phyloP scores from a whole-genome alignment of 371 early-diverging fungal genomes.

The Choanephora cucurbitarum region DNA sequence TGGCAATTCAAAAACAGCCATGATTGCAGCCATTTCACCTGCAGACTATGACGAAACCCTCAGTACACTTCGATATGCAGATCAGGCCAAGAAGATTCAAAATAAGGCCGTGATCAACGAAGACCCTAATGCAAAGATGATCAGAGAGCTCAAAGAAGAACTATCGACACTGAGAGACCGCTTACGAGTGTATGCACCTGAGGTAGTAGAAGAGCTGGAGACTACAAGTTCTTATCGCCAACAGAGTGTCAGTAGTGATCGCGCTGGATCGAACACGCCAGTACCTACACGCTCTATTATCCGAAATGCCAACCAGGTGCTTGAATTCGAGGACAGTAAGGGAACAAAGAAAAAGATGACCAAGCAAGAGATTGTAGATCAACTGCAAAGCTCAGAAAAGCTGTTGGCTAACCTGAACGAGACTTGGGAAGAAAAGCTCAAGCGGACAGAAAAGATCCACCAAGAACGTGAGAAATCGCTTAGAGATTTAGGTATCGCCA shows the following conservation, averaged over 20 bases:
- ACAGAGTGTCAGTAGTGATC: not conserved
- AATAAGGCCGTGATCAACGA: conserved; percentile 94
- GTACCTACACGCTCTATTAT: conserved; percentile 24
- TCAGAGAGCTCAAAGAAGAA: conserved; percentile 89
- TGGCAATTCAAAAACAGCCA: conserved; percentile 93
- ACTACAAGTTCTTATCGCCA: conserved; percentile 14
- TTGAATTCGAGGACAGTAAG: conserved; percentile 31
- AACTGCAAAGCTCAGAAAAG: conserved; percentile 84
- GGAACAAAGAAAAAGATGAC: conserved; percentile 56
- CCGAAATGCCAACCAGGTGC: conserved; percentile 21
- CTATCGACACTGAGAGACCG: conserved; percentile 67
- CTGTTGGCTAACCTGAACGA: conserved; percentile 82
- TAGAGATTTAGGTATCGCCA: conserved; percentile 80
- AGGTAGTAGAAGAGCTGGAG: conserved; percentile 40
- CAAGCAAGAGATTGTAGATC: conserved; percentile 71
- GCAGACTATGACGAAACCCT: conserved; percentile 88
- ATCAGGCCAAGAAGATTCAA: conserved; percentile 91
- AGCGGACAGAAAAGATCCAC: conserved; percentile 74
- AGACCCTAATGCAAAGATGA: conserved; percentile 82
- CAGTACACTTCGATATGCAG: conserved; percentile 94
- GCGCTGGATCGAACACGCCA: conserved; percentile 5
- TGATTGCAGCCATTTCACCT: conserved; percentile 88
- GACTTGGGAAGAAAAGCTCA: conserved; percentile 86
- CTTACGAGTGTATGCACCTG: conserved; percentile 64
- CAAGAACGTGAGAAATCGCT: conserved; percentile 72